These are phyloP conservation scores for Spathaspora sp. DNA, from an alignment of 1,139 yeast genomes.

Conservation along the genomic window DNA sequence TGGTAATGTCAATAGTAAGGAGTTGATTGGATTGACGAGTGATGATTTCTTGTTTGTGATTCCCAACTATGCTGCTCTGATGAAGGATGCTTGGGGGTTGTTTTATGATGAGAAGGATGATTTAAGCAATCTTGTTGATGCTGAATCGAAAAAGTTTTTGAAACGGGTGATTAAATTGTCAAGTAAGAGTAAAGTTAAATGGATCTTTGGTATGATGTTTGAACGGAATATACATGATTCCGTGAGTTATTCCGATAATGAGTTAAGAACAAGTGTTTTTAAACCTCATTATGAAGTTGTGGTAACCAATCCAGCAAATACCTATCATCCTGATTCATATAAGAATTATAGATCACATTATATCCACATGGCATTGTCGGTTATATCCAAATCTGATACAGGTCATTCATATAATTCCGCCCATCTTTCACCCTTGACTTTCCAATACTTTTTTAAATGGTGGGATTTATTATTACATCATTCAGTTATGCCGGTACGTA, in stretches of 20 bases:
- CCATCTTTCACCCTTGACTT: slow-evolving; percentile 70
- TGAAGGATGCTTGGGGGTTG: slow-evolving; percentile 37
- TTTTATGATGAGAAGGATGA: slow-evolving; percentile 27
- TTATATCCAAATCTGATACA: slow-evolving; percentile 31
- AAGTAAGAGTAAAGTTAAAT: slow-evolving; percentile 39
- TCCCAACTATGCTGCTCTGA: slow-evolving; percentile 47
- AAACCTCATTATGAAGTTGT: slow-evolving; percentile 45
- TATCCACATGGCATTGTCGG: slow-evolving; percentile 70
- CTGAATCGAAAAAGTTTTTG: slow-evolving; percentile 32
- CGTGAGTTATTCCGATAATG: slow-evolving; percentile 24
- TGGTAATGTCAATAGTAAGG: slow-evolving; percentile 58
- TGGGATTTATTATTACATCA: slow-evolving; percentile 75
- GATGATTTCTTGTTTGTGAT: slow-evolving; percentile 69
- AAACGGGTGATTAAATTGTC: slow-evolving; percentile 41
- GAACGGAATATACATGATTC: slow-evolving; percentile 34
- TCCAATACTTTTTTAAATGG: slow-evolving; percentile 76
- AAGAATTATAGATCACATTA: slow-evolving; percentile 75
- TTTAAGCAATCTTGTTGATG: slow-evolving; percentile 20
- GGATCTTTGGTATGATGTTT: slow-evolving; percentile 44
- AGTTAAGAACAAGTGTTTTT: slow-evolving; percentile 34
- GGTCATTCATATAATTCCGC: slow-evolving; percentile 62
- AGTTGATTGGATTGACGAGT: slow-evolving; percentile 63
- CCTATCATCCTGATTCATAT: slow-evolving; percentile 67
- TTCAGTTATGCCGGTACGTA: slow-evolving; percentile 71
- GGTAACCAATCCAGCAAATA: slow-evolving; percentile 41